A percentile compares a stretch with the other conserved stretches of the same genome.
phyloP scores from a whole-genome alignment of 345 rosid genomes.

The Clarkia xantiana region DNA sequence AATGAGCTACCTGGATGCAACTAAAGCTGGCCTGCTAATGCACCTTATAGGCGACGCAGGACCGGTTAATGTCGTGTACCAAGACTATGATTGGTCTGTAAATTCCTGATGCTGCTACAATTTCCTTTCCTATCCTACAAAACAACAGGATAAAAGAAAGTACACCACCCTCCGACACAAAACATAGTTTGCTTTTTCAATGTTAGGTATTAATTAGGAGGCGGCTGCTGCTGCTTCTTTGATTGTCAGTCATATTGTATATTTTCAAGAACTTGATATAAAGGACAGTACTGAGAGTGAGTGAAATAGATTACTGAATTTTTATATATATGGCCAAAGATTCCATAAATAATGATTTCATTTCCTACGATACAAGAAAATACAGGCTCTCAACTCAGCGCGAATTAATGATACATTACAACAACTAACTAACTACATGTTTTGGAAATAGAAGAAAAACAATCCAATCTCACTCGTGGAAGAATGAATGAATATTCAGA shows the following conservation, averaged over 20 bases:
- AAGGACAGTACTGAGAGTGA: no score
- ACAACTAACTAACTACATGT: neutral
- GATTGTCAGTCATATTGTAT: no score
- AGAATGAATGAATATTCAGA: constrained; percentile 10
- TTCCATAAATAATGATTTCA: no score
- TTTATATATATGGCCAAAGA: no score
- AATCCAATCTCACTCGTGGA: no score
- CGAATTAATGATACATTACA: no score
- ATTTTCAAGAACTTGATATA: no score
- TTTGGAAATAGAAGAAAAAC: neutral
- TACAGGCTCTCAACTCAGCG: neutral
- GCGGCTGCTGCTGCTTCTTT: no score
- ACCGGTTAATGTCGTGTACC: constrained; percentile 47
- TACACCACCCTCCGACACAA: neutral
- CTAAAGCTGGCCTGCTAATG: constrained; percentile 50
- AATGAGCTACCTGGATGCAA: constrained; percentile 54
- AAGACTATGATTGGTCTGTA: constrained; percentile 66
- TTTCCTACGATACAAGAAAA: constrained; percentile 21
- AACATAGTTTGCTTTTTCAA: neutral
- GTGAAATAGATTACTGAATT: no score
- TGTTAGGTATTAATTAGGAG: no score
- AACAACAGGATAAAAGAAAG: neutral
- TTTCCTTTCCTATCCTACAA: neutral
- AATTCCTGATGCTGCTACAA: constrained; percentile 22
- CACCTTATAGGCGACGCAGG: constrained; percentile 62